A percentile compares a stretch with the other conserved stretches of the same genome.
phyloP scores from a whole-genome alignment of 2,329 filamentous ascomycete genomes.

The Diaporthe sp. region DNA sequence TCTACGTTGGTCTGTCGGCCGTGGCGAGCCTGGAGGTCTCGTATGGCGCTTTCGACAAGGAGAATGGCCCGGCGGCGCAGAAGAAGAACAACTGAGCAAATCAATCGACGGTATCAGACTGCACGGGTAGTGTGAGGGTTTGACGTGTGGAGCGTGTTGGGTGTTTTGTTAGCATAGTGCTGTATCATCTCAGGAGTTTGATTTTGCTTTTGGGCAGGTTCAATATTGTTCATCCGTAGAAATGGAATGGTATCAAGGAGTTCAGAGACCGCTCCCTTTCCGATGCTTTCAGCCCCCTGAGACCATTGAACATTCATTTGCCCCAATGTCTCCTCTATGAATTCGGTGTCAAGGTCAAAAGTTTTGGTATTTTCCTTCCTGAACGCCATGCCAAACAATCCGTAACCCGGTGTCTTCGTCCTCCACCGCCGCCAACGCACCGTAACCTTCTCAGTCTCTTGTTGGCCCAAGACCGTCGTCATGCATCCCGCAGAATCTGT shows the following conservation, averaged over 20 bases:
- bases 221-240: slow-evolving; percentile 12
- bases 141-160: not conserved
- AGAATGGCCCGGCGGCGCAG: slow-evolving; percentile 89
- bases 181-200: slow-evolving; percentile 22
- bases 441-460: too few species aligned
- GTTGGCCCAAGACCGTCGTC: not conserved
- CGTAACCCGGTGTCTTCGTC: not conserved
- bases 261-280: not conserved
- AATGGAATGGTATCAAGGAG: not conserved
- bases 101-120: slow-evolving; percentile 46
- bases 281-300: not conserved
- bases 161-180: slow-evolving; percentile 16
- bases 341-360: not conserved
- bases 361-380: slow-evolving; percentile 33
- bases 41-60: slow-evolving; percentile 96
- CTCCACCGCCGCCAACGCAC: too few species aligned
- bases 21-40: slow-evolving; percentile 87
- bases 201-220: slow-evolving; percentile 14
- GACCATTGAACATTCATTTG: not conserved
- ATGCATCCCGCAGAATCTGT: not conserved
- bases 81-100: slow-evolving; percentile 72
- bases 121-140: slow-evolving; percentile 43
- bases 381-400: slow-evolving; percentile 34
- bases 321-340: not conserved
- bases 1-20: slow-evolving; percentile 82